Percentiles rank a stretch among this genome's conserved stretches.
These are phyloP conservation scores for Anthracocystis panici-leucophaei DNA, from an alignment of 1,284 basidiomycete genomes.

Conservation along the genomic window DNA sequence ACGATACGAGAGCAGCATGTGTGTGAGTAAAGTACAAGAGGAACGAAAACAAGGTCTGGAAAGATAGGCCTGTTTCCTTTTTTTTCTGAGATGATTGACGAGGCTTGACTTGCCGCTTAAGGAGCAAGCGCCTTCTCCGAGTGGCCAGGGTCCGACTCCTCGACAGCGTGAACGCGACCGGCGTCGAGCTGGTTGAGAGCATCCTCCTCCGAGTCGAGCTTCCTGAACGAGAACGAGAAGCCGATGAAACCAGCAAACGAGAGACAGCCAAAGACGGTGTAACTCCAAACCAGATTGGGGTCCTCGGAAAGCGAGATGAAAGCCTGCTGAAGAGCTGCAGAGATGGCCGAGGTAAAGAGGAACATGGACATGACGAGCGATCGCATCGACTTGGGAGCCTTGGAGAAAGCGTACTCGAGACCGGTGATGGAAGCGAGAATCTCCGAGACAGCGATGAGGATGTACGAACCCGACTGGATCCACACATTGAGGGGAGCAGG, in stretches of 20 bases:
- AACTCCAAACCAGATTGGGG: slow-evolving; percentile 74
- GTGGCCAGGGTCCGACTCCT: slow-evolving; percentile 22
- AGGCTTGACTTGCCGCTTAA: not conserved
- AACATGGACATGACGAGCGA: slow-evolving; percentile 69
- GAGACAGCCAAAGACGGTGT: slow-evolving; percentile 73
- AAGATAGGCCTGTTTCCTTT: not conserved
- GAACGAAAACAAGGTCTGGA: not conserved
- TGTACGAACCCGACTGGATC: slow-evolving; percentile 71
- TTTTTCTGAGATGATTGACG: not conserved
- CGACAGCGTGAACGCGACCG: slow-evolving; percentile 27
- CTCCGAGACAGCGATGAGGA: slow-evolving; percentile 72
- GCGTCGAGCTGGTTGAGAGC: slow-evolving; percentile 57
- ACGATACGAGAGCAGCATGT: not conserved
- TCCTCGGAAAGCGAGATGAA: slow-evolving; percentile 74
- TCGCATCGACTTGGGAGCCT: slow-evolving; percentile 71
- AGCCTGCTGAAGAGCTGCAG: slow-evolving; percentile 73
- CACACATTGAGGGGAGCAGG: slow-evolving; percentile 68
- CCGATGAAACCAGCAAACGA: slow-evolving; percentile 70
- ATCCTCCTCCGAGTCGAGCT: slow-evolving; percentile 76
- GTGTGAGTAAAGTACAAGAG: slow-evolving; percentile 6
- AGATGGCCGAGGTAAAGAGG: slow-evolving; percentile 79
- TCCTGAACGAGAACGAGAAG: slow-evolving; percentile 77
- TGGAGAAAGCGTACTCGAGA: slow-evolving; percentile 87
- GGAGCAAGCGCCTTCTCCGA: slow-evolving; percentile 36
- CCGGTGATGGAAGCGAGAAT: slow-evolving; percentile 86